Percentiles rank a stretch among this genome's conserved stretches.
Conservation (phyloP, 1,139 yeast genomes). For the Zygoascus hellenicus region DNA sequence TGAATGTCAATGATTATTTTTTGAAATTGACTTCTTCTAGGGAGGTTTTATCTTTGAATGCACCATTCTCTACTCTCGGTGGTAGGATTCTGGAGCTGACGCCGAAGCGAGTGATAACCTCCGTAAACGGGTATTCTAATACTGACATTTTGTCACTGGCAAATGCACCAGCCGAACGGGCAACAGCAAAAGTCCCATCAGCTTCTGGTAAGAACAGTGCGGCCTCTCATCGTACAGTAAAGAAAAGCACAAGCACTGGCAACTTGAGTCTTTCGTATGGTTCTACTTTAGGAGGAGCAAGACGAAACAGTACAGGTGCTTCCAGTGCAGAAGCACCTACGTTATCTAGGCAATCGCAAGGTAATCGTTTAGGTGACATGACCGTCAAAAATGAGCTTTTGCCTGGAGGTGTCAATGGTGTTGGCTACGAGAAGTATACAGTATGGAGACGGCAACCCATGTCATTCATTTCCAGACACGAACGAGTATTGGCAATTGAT, state of each 20-base stretch:
- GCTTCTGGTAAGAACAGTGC: constrained; percentile 13
- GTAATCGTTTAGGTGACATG: constrained; percentile 4
- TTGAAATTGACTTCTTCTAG: constrained; percentile 33
- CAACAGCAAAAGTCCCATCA: neutral
- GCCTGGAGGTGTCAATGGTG: constrained; percentile 18
- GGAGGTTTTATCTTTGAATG: constrained; percentile 17
- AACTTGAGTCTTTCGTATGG: constrained; percentile 5
- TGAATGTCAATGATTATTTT: constrained; percentile 33
- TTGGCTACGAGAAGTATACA: constrained; percentile 50
- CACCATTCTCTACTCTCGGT: constrained; percentile 19
- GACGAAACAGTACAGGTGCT: neutral
- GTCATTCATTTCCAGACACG: constrained; percentile 75
- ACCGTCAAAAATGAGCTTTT: constrained; percentile 3
- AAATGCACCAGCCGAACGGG: constrained; percentile 2
- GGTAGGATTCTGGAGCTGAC: constrained; percentile 29
- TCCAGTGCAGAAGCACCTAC: neutral
- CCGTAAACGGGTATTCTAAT: constrained; percentile 25
- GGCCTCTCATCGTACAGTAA: constrained; percentile 6
- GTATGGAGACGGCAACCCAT: constrained; percentile 87
- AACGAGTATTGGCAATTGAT: constrained; percentile 79
- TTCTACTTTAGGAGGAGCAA: neutral
- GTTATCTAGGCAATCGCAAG: too few relatives aligned
- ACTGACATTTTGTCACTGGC: constrained; percentile 8
- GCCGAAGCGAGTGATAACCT: constrained; percentile 28
- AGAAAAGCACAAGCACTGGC: constrained; percentile 7